Conservation (phyloP, 2,329 filamentous ascomycete species). For the Sodiomyces alkalinus region DNA sequence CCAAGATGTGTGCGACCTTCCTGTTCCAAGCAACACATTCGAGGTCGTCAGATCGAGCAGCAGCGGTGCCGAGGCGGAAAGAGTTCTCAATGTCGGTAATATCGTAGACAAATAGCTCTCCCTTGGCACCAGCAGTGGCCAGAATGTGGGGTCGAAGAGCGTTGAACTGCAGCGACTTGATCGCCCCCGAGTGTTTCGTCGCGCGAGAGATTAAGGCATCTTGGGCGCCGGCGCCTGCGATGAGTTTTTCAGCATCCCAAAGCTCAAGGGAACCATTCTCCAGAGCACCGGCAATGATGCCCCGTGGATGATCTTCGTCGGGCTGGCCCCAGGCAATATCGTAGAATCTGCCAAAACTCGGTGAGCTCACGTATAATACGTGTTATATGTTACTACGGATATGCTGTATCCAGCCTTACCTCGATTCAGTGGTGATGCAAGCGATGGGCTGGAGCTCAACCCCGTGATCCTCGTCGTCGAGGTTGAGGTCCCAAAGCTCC, state of each 20-base stretch:
- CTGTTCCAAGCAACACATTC: conserved; percentile 98
- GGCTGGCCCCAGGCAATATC: conserved; percentile 89
- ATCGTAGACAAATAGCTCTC: conserved; percentile 92
- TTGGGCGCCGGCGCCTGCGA: conserved; percentile 35
- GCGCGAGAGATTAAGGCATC: conserved; percentile 78
- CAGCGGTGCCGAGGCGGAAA: conserved; percentile 75
- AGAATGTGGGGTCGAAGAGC: conserved; percentile 80
- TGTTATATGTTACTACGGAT: conserved; percentile 1
- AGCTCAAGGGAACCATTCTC: conserved; percentile 89
- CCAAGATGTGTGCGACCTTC: conserved; percentile 91
- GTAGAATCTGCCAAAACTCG: conserved; percentile 58
- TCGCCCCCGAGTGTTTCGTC: conserved; percentile 78
- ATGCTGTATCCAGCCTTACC: conserved; percentile 34
- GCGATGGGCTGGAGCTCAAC: conserved; percentile 75
- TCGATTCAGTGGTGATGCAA: conserved; percentile 76
- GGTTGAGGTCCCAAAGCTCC: conserved; percentile 85
- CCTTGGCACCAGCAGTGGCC: conserved; percentile 84
- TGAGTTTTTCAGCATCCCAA: conserved; percentile 70
- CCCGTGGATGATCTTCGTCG: conserved; percentile 61
- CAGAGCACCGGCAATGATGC: conserved; percentile 86
- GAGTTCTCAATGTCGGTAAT: conserved; percentile 79
- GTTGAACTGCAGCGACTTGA: conserved; percentile 96
- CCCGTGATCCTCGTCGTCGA: conserved; percentile 61
- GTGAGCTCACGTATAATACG: no score
- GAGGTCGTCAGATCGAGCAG: conserved; percentile 83